phyloP scores from a whole-genome alignment of 345 rosid genomes.

The Trapa incisa region DNA sequence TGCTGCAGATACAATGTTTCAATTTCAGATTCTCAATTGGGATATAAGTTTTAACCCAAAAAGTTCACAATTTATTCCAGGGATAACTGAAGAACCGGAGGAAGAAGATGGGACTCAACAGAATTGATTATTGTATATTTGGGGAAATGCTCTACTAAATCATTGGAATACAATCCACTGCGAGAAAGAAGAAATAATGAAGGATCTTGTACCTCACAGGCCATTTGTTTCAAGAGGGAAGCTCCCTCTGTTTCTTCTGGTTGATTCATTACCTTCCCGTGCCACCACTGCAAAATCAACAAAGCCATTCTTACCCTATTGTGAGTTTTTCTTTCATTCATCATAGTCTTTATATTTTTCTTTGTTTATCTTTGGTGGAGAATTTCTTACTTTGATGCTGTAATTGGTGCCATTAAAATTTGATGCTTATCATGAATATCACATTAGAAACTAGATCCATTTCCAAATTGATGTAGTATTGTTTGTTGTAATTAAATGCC shows the following conservation, averaged over 20 bases:
- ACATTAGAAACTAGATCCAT: no score
- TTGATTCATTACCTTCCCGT: constrained; percentile 42
- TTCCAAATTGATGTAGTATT: no score
- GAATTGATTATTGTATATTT: no score
- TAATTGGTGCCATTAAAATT: not conserved
- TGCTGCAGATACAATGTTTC: no score
- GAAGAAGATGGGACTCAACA: no score
- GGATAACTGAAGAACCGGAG: no score
- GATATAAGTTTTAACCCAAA: no score
- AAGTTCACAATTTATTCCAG: no score
- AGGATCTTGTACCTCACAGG: constrained; percentile 23
- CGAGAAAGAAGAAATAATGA: constrained; percentile 17
- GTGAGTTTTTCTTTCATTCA: constrained; percentile 24
- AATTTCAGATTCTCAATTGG: no score
- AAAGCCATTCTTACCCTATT: constrained; percentile 22
- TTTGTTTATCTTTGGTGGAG: not conserved
- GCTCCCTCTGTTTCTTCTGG: constrained; percentile 35
- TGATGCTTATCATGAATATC: not conserved
- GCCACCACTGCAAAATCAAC: constrained; percentile 26
- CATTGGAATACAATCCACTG: no score
- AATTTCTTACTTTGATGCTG: not conserved
- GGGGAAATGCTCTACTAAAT: no score
- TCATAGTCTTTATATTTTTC: not conserved
- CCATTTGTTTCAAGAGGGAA: constrained; percentile 31
- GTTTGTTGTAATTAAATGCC: no score